Evolutionary conservation across 164 flowering plant species (phyloP), one percentile per base, ranked within the genome.

Genomic region (Buxus sempervirens): DNA sequence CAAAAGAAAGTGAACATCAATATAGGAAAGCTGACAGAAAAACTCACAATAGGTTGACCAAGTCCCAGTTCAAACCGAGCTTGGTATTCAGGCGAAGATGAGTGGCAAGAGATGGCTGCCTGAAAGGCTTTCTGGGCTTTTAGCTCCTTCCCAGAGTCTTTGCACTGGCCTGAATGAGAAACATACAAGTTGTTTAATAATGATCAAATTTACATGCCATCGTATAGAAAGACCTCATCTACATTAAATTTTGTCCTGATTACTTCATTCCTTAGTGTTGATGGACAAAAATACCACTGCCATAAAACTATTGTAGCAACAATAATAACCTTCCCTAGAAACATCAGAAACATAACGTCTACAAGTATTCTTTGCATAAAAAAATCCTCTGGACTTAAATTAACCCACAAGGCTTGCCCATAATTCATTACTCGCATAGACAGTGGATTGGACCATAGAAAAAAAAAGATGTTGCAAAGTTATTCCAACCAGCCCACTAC

Each of bases 31-130:
- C 15, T 25, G 24, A 9, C 38, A 58, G 20, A 22, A 48, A 57
- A 60, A 5, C 48, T 74, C 74, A 90, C 97, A 85, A 83, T 41
- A 53, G 89, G 85, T 69, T 86, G 91, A 66, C 83, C 81, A 69
- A 82, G 84, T 69, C 91, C 96, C 15, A 84, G 69, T 65, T 86
- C 88, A 67, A 84, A 76, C 67, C 65, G 69, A 69, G 79, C 67
- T 55, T 64, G 81, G 71, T 79, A 65, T 21, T 84, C 83, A 65
- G 80, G 79, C 5, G 61, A 67, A 75, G 83, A 57, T 70, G 83
- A 69, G 48, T 77, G 82, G 55, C 67, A 75, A 56, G 85, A 70
- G 48, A 76, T 66, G 65, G 76, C 56, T 71, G 74, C 36, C 28
- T 73, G 58, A 66, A 76, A 65, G 7, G 7, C 38, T 67, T 73